Evolutionary conservation across 169 alveolate genomes (phyloP).

Genomic region (Cryptosporidium meleagridis): DNA sequence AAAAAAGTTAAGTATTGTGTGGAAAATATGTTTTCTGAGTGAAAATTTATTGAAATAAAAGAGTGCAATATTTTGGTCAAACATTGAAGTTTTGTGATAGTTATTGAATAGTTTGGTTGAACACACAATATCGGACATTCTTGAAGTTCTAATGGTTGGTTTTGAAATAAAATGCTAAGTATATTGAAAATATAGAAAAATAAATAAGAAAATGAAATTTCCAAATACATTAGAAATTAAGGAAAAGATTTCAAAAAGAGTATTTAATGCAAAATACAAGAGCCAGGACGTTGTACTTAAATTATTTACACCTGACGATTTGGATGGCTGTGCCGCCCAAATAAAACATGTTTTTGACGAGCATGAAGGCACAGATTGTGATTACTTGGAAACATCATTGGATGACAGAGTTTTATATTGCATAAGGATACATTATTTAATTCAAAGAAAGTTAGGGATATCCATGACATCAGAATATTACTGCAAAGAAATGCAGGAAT

Average conservation of each 20-base stretch:
- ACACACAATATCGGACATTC: not conserved
- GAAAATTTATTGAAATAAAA: not conserved
- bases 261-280: constrained; percentile 2
- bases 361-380: not conserved
- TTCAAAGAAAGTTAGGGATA: constrained; percentile 10
- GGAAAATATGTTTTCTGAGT: not conserved
- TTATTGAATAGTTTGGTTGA: not conserved
- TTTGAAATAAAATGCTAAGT: not conserved
- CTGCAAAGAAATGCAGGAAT: not conserved
- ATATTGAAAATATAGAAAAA: not conserved
- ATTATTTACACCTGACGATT: constrained; percentile 26
- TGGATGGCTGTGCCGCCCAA: constrained; percentile 61
- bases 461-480: constrained; percentile 21
- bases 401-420: constrained; percentile 28
- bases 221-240: constrained; percentile 29
- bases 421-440: constrained; percentile 36
- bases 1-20: not conserved
- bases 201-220: not conserved
- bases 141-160: not conserved
- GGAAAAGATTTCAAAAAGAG: constrained; percentile 39
- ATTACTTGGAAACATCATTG: constrained; percentile 20
- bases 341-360: constrained; percentile 38
- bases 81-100: not conserved
- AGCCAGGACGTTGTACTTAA: constrained; percentile 26
- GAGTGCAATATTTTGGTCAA: not conserved